Percentiles rank a stretch among this genome's conserved stretches.
These are phyloP conservation scores for Leishmania mexicana DNA, from an alignment of 208 protist species.

Conservation along the genomic window DNA sequence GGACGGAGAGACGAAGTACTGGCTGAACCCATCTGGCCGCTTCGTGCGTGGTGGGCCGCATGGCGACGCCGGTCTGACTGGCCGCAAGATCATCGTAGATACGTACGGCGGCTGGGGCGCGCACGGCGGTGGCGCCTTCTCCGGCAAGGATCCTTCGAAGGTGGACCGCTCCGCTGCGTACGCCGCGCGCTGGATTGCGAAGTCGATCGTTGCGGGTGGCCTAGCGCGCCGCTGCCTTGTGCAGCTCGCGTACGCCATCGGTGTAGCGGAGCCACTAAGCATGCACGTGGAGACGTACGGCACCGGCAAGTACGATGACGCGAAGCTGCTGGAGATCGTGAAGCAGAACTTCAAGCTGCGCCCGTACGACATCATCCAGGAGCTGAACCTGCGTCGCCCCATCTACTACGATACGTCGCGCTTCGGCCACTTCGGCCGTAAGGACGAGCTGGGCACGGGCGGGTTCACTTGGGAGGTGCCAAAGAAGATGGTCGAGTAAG, in stretches of 20 bases:
- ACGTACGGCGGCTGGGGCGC: slow-evolving; percentile 99
- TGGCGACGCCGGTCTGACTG: slow-evolving; percentile 99
- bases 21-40: slow-evolving; percentile 99
- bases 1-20: slow-evolving; percentile 96
- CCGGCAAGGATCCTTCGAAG: slow-evolving; percentile 99
- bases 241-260: slow-evolving; percentile 99
- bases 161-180: slow-evolving; percentile 99
- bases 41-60: slow-evolving; percentile 99
- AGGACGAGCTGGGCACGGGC: slow-evolving; percentile 74
- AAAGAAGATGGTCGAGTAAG: slow-evolving; percentile 93
- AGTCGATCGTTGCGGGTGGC: slow-evolving; percentile 97
- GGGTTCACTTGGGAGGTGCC: slow-evolving; percentile 99
- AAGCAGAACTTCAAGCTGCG: slow-evolving; percentile 99
- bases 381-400: slow-evolving; percentile 96
- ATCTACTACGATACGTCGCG: slow-evolving; percentile 98
- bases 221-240: slow-evolving; percentile 96
- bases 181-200: slow-evolving; percentile 99
- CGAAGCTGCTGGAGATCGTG: slow-evolving; percentile 85
- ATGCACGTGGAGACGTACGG: slow-evolving; percentile 99
- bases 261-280: slow-evolving; percentile 97
- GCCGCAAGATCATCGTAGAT: slow-evolving; percentile 99
- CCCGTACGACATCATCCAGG: slow-evolving; percentile 97
- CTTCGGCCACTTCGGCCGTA: slow-evolving; percentile 99
- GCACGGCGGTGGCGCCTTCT: slow-evolving; percentile 99
- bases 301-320: slow-evolving; percentile 91